These are phyloP conservation scores for Lathyrus aphaca DNA, from an alignment of 306 rosid genomes.

Conservation along the genomic window DNA sequence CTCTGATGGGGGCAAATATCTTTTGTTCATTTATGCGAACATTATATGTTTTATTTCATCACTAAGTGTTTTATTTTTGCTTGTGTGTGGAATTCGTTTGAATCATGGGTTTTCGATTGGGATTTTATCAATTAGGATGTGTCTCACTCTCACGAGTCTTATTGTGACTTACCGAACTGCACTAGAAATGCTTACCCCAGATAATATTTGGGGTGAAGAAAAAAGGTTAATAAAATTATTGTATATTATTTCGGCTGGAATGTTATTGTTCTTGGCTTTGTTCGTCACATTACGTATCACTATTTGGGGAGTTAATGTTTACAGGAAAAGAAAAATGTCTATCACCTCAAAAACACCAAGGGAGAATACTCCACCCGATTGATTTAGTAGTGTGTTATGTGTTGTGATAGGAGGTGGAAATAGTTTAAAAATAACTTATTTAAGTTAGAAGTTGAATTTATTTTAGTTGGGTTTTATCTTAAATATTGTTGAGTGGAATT, in stretches of 20 bases:
- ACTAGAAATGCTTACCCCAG: not conserved
- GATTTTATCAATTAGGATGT: not conserved
- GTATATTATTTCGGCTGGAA: not conserved
- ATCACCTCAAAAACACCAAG: too few species aligned
- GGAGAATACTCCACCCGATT: too few species aligned
- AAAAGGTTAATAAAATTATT: not conserved
- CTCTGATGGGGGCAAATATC: too few species aligned
- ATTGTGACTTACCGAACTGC: not conserved
- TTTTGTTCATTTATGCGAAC: not conserved
- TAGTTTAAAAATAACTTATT: too few species aligned
- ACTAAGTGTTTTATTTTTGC: not conserved
- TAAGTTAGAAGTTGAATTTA: too few species aligned
- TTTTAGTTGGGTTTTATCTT: too few species aligned
- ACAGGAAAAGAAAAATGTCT: too few species aligned
- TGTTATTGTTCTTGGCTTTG: not conserved
- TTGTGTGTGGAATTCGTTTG: constrained; percentile 26
- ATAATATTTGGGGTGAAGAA: not conserved
- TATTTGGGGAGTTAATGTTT: not conserved
- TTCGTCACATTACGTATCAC: not conserved
- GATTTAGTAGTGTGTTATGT: too few species aligned
- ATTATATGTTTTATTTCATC: constrained; percentile 30
- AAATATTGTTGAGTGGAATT: too few species aligned
- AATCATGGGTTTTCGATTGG: not conserved
- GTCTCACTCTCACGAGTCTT: not conserved
- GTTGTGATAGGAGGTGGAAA: too few species aligned